Evolutionary conservation across 768 basidiomycete species (phyloP).

Genomic region (Dioszegia hungarica): DNA sequence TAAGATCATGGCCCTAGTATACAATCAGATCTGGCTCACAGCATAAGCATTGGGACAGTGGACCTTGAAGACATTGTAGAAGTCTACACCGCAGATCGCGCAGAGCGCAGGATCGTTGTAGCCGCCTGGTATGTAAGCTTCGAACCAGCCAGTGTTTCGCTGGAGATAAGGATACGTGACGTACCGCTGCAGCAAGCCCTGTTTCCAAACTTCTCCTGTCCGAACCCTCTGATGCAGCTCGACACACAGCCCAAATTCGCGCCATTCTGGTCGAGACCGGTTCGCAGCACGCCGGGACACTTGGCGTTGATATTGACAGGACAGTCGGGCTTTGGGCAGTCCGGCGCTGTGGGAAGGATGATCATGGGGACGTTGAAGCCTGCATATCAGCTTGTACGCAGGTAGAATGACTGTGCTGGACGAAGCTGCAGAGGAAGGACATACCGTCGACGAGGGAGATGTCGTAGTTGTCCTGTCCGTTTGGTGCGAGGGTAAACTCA

Average conservation of each 20-base stretch:
- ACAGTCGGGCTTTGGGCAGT: slow-evolving; percentile 15
- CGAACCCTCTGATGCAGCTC: slow-evolving; percentile 23
- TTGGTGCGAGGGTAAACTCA: slow-evolving; percentile 25
- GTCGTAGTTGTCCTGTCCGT: slow-evolving; percentile 23
- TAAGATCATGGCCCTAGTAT: no score
- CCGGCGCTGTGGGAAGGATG: slow-evolving; percentile 9
- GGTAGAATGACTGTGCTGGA: background rate
- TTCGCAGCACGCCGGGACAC: slow-evolving; percentile 20
- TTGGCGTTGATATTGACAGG: slow-evolving; percentile 22
- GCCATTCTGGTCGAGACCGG: slow-evolving; percentile 17
- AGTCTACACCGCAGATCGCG: slow-evolving; percentile 22
- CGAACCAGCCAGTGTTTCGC: background rate
- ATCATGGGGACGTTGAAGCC: slow-evolving; percentile 28
- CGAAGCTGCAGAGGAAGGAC: background rate
- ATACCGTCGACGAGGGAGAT: slow-evolving; percentile 27
- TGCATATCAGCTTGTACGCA: background rate
- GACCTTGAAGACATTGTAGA: slow-evolving; percentile 28
- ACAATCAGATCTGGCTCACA: no score
- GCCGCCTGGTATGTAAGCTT: slow-evolving; percentile 3
- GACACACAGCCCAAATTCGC: slow-evolving; percentile 18
- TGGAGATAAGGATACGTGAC: background rate
- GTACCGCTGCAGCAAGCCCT: slow-evolving; percentile 26
- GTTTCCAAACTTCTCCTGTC: slow-evolving; percentile 22
- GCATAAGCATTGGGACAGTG: slow-evolving; percentile 20
- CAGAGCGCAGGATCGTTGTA: slow-evolving; percentile 22